A percentile compares a stretch with the other conserved stretches of the same genome.
These are phyloP conservation scores for Heterobasidion parviporum DNA, from an alignment of 1,284 basidiomycete genomes.

Conservation along the genomic window DNA sequence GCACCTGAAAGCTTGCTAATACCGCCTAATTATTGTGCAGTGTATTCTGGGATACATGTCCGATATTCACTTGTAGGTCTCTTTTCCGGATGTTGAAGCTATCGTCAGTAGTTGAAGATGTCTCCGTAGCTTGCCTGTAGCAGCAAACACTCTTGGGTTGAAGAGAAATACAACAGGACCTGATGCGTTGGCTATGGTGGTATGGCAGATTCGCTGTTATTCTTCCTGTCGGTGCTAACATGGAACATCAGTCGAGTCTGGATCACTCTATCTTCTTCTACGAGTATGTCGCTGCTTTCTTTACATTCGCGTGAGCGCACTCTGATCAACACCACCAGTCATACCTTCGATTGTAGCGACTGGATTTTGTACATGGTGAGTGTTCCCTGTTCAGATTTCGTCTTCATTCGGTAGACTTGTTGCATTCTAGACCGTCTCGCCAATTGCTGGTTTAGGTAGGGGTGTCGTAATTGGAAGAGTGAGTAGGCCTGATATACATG, in stretches of 20 bases:
- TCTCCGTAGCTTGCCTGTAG: conserved; percentile 52
- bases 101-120: no score
- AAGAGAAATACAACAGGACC: conserved; percentile 39
- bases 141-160: conserved; percentile 59
- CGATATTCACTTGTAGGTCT: conserved; percentile 70
- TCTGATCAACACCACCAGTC: conserved; percentile 29
- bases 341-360: conserved; percentile 69
- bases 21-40: conserved; percentile 27
- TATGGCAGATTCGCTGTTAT: conserved; percentile 24
- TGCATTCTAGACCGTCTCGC: conserved; percentile 48
- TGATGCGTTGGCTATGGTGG: conserved; percentile 61
- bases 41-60: conserved; percentile 84
- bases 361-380: conserved; percentile 77
- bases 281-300: conserved; percentile 34
- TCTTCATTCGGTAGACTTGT: background rate
- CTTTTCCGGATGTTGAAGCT: background rate
- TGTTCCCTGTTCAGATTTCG: background rate
- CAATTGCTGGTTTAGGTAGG: conserved; percentile 63
- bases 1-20: background rate
- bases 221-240: conserved; percentile 1
- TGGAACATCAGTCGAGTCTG: conserved; percentile 53
- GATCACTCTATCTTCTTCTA: conserved; percentile 87
- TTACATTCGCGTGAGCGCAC: background rate
- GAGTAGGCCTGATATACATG: conserved; percentile 14
- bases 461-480: conserved; percentile 71